A percentile compares a stretch with the other conserved stretches of the same genome.
Evolutionary conservation across 2,329 filamentous ascomycete genomes (phyloP).

Genomic region (Pseudocercospora pini-densiflorae): DNA sequence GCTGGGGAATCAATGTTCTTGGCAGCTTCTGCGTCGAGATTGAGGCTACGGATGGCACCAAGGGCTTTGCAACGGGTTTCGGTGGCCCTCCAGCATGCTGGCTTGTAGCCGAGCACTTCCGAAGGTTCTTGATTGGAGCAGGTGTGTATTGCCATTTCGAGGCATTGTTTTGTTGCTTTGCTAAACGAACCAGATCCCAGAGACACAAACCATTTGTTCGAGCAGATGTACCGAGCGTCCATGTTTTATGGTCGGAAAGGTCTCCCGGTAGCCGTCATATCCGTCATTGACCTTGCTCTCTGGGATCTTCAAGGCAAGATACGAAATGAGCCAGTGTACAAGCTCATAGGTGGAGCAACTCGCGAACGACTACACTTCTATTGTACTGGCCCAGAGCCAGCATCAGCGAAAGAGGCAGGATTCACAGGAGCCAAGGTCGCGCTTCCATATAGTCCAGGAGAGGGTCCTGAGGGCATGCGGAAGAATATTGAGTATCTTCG

Average conservation of each 20-base stretch:
- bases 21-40: constrained; percentile 92
- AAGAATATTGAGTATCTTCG: constrained; percentile 91
- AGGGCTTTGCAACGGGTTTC: constrained; percentile 92
- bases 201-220: constrained; percentile 89
- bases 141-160: constrained; percentile 45
- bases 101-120: constrained; percentile 92
- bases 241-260: constrained; percentile 98
- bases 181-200: constrained; percentile 68
- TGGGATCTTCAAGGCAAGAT: constrained; percentile 95
- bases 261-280: constrained; percentile 86
- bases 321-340: constrained; percentile 90
- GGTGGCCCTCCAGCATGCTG: constrained; percentile 92
- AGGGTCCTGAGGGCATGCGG: constrained; percentile 77
- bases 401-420: constrained; percentile 79
- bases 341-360: constrained; percentile 89
- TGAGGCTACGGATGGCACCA: constrained; percentile 86
- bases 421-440: constrained; percentile 92
- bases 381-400: constrained; percentile 87
- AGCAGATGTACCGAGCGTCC: constrained; percentile 94
- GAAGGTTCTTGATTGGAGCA: constrained; percentile 85
- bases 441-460: constrained; percentile 85
- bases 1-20: constrained; percentile 94
- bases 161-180: neutral
- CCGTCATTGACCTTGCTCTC: constrained; percentile 88
- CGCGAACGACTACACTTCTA: constrained; percentile 85